These are phyloP conservation scores for Trichoderma simmonsii DNA, from an alignment of 2,329 filamentous ascomycete genomes.

Conservation along the genomic window DNA sequence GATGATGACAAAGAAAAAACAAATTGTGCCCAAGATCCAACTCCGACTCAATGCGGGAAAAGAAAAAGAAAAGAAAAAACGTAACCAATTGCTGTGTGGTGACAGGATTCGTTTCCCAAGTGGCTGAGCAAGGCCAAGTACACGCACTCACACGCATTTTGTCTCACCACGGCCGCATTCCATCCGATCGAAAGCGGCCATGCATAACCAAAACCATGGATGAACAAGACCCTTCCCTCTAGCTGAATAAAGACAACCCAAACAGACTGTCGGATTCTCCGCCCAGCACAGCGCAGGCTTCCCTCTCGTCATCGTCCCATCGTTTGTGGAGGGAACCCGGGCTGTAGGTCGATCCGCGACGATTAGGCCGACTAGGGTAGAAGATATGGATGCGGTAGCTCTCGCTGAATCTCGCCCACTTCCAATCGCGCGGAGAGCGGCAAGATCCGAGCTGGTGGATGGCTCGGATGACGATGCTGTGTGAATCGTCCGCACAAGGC, in stretches of 20 bases:
- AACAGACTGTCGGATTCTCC: neutral
- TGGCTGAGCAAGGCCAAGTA: neutral
- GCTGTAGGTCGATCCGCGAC: conserved; percentile 21
- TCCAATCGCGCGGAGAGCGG: conserved; percentile 26
- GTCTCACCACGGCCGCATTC: neutral
- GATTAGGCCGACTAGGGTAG: conserved; percentile 25
- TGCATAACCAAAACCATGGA: neutral
- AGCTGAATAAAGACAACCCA: neutral
- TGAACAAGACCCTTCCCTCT: neutral
- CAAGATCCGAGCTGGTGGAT: conserved; percentile 25
- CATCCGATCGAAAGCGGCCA: neutral
- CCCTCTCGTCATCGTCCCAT: conserved; percentile 19
- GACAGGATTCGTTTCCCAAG: neutral
- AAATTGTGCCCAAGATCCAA: neutral
- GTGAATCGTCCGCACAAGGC: conserved; percentile 8
- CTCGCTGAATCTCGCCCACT: conserved; percentile 29
- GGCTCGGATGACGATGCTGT: conserved; percentile 21
- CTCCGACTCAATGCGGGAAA: neutral
- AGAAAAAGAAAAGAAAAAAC: neutral
- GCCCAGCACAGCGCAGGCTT: conserved; percentile 2
- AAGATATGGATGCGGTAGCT: conserved; percentile 22
- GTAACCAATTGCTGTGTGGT: neutral
- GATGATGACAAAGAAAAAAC: neutral
- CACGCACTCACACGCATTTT: neutral
- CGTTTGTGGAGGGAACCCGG: conserved; percentile 21